Conservation (phyloP, 2,329 filamentous ascomycete genomes). For the Trichoderma sp. region DNA sequence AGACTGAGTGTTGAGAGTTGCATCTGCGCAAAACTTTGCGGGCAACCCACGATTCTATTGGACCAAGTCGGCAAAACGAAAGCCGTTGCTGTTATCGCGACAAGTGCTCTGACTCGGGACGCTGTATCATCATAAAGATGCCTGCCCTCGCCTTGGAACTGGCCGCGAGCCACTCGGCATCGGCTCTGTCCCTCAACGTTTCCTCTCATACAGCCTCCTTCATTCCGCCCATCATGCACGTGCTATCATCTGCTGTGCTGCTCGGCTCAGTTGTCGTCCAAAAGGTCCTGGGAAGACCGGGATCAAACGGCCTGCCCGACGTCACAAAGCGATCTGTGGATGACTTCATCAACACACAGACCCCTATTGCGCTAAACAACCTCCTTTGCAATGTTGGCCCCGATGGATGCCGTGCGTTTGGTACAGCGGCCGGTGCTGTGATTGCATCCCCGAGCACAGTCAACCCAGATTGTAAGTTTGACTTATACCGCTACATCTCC, state of each 20-base stretch:
- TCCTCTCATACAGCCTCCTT: constrained; percentile 24
- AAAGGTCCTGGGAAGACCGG: constrained; percentile 47
- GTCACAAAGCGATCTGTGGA: constrained; percentile 46
- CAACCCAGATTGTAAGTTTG: constrained; percentile 53
- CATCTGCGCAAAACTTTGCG: neutral
- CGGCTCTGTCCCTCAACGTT: constrained; percentile 30
- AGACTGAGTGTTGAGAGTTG: neutral
- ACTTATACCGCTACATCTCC: neutral
- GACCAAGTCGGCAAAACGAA: constrained; percentile 7
- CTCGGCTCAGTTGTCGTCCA: constrained; percentile 52
- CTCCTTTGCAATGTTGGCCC: constrained; percentile 60
- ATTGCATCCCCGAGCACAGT: constrained; percentile 54
- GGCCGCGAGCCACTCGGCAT: constrained; percentile 23
- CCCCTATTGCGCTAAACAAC: constrained; percentile 48
- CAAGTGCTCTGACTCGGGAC: neutral
- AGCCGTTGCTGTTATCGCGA: neutral
- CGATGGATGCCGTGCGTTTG: constrained; percentile 47
- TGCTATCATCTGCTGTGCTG: constrained; percentile 48
- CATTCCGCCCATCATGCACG: constrained; percentile 47
- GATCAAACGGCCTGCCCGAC: constrained; percentile 31
- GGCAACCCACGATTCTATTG: neutral
- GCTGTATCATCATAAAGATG: constrained; percentile 1
- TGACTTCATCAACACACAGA: constrained; percentile 51
- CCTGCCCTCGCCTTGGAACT: constrained; percentile 17
- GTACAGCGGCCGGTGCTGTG: constrained; percentile 50